Evolutionary conservation across 148 eudicot species (phyloP).

Genomic region (Cornus suecica): DNA sequence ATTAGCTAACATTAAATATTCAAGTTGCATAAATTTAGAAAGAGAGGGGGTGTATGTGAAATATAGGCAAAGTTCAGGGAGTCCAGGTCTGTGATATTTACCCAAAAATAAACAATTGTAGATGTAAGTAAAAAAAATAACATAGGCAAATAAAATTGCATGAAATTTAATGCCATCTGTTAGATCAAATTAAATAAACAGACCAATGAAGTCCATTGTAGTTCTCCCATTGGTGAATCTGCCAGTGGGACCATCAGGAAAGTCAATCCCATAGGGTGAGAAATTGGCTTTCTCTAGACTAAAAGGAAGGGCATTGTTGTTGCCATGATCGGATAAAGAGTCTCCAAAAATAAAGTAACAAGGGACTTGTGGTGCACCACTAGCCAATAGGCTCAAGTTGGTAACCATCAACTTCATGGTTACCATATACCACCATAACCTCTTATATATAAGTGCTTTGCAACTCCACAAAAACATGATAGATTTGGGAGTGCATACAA

Average conservation of each 20-base stretch:
- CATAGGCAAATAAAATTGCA: no score
- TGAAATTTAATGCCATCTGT: no score
- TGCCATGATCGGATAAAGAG: conserved; percentile 8
- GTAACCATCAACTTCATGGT: not conserved
- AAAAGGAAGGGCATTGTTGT: not conserved
- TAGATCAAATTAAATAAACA: not conserved
- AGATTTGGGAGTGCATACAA: no score
- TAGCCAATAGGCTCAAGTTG: not conserved
- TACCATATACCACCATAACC: not conserved
- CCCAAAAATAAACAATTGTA: no score
- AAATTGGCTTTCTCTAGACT: conserved; percentile 1
- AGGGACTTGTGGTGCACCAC: conserved; percentile 11
- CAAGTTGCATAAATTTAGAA: not conserved
- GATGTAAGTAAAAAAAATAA: not conserved
- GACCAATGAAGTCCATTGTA: conserved; percentile 1
- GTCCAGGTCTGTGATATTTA: no score
- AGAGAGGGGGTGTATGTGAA: no score
- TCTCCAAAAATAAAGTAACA: conserved; percentile 10
- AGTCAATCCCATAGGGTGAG: conserved; percentile 14
- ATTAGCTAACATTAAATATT: no score
- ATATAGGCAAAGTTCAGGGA: no score
- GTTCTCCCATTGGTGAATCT: conserved; percentile 9
- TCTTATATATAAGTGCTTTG: no score
- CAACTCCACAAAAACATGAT: no score
- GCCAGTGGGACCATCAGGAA: conserved; percentile 3